These are phyloP conservation scores for Rhizopogon rudus DNA, from an alignment of 768 basidiomycete genomes.

Conservation along the genomic window DNA sequence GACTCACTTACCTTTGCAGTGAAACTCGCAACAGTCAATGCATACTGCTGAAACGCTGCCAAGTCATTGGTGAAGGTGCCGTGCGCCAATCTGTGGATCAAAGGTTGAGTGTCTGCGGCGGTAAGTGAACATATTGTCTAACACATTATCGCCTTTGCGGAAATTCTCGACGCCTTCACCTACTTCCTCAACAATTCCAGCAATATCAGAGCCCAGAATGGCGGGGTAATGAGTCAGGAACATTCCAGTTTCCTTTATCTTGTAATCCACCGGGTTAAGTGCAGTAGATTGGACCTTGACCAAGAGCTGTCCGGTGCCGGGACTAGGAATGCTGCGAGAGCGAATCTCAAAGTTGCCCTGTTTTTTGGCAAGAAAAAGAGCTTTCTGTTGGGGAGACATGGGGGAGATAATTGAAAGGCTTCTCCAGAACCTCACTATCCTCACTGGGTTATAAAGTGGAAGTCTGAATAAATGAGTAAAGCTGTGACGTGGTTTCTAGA, in stretches of 20 bases:
- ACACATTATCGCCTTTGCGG: conserved; percentile 37
- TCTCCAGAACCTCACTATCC: too few species aligned
- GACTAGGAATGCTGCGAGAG: conserved; percentile 23
- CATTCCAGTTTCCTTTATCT: conserved; percentile 26
- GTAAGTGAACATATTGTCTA: conserved; percentile 4
- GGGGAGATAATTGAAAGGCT: neutral
- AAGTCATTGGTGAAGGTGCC: conserved; percentile 23
- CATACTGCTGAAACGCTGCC: conserved; percentile 37
- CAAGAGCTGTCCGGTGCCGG: conserved; percentile 35
- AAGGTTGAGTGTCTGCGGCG: conserved; percentile 13
- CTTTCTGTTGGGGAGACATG: conserved; percentile 27
- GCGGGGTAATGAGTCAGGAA: conserved; percentile 31
- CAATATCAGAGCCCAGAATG: conserved; percentile 29
- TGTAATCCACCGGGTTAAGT: conserved; percentile 45
- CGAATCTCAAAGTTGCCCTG: conserved; percentile 25
- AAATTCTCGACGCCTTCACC: conserved; percentile 33
- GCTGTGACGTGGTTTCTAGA: too few species aligned
- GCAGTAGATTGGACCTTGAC: conserved; percentile 34
- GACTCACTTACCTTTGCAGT: conserved; percentile 31
- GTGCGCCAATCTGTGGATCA: conserved; percentile 24
- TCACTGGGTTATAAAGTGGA: neutral
- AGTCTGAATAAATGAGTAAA: neutral
- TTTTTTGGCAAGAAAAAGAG: conserved; percentile 19
- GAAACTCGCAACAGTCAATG: conserved; percentile 26
- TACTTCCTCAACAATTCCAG: conserved; percentile 36